phyloP scores from a whole-genome alignment of 2,329 filamentous ascomycete species.

The Neocucurbitaria cava region DNA sequence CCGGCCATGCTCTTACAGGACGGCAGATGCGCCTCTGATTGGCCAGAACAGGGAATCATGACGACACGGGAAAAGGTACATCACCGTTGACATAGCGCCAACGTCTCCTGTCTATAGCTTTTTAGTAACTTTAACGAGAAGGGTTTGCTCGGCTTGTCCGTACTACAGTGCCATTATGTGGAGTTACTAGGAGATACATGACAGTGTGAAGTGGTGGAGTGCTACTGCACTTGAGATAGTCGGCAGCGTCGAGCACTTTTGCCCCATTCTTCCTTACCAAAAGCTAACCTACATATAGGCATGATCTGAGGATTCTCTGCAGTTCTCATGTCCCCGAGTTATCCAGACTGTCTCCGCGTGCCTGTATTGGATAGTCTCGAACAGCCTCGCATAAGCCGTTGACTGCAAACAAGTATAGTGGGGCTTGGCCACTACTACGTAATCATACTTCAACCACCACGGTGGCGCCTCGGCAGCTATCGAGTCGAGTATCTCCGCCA shows the following conservation, averaged over 20 bases:
- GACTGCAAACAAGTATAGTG: background rate
- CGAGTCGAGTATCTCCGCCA: no score
- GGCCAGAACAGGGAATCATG: constrained; percentile 3
- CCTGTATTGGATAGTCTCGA: background rate
- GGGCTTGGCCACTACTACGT: background rate
- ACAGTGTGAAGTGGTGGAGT: background rate
- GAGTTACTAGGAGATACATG: constrained; percentile 7
- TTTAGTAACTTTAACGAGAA: background rate
- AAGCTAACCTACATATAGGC: background rate
- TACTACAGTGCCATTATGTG: background rate
- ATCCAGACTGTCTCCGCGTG: background rate
- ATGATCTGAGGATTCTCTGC: background rate
- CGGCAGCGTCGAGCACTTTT: background rate
- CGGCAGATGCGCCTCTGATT: constrained; percentile 7
- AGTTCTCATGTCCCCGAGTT: background rate
- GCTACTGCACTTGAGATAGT: background rate
- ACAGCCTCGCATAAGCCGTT: background rate
- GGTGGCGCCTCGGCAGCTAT: no score
- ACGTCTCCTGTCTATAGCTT: background rate
- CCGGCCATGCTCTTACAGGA: constrained; percentile 8
- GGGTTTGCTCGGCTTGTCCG: background rate
- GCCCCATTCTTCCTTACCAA: background rate
- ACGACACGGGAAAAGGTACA: constrained; percentile 9
- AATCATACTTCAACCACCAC: background rate
- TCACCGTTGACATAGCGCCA: no score